A percentile compares a stretch with the other conserved stretches of the same genome.
phyloP scores from a whole-genome alignment of 1,139 yeast species.

The Kluyveromyces sp. region DNA sequence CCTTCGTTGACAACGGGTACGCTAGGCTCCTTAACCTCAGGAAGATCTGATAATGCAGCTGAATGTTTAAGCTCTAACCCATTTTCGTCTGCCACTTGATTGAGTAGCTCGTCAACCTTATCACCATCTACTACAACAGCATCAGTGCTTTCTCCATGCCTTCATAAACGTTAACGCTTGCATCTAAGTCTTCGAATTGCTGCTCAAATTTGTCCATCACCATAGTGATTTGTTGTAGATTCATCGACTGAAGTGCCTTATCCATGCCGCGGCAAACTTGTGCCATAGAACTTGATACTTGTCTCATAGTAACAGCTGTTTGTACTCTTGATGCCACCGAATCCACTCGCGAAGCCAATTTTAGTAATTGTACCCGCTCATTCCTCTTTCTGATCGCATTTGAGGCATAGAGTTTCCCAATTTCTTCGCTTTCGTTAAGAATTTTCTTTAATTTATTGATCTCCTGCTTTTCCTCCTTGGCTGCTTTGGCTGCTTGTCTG shows the following conservation, averaged over 20 bases:
- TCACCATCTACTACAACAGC: slow-evolving; percentile 79
- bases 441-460: slow-evolving; percentile 80
- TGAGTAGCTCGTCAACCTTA: slow-evolving; percentile 87
- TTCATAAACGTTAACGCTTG: slow-evolving; percentile 88
- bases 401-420: slow-evolving; percentile 90
- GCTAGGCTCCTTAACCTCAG: slow-evolving; percentile 25
- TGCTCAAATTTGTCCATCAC: slow-evolving; percentile 96
- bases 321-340: slow-evolving; percentile 95
- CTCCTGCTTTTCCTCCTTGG: slow-evolving; percentile 82
- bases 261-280: slow-evolving; percentile 94
- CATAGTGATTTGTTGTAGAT: slow-evolving; percentile 80
- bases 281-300: slow-evolving; percentile 90
- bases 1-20: slow-evolving; percentile 49
- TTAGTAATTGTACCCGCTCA: slow-evolving; percentile 73
- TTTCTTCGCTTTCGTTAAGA: slow-evolving; percentile 57
- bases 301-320: slow-evolving; percentile 95
- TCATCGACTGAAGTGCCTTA: slow-evolving; percentile 91
- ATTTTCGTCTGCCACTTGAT: slow-evolving; percentile 94
- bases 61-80: slow-evolving; percentile 83
- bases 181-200: slow-evolving; percentile 94
- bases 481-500: slow-evolving; percentile 83
- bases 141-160: slow-evolving; percentile 77
- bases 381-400: slow-evolving; percentile 90
- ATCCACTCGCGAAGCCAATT: slow-evolving; percentile 84
- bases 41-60: slow-evolving; percentile 50